Base-by-base conservation (phyloP, 169 alveolate genomes). In the Eimeria maxima region DNA sequence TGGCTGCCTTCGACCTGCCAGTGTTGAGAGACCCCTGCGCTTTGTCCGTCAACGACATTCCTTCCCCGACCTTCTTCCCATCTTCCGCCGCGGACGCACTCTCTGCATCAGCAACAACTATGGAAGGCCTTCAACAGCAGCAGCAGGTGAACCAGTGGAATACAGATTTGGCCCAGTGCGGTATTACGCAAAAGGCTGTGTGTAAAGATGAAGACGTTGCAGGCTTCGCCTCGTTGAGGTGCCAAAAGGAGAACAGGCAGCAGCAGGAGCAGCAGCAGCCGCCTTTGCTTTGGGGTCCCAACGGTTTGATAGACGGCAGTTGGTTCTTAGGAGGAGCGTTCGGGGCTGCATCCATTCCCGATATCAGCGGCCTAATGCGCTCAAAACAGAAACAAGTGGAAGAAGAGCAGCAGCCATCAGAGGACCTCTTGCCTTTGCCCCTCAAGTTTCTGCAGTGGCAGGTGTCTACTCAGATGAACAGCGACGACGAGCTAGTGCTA, bases 361-460 rank as follows among this genome's bases (percentile, higher is more conserved):
- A 81, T 53, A 53, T 81, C 16, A 45, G 90, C 73, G 90, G 90
- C 11, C 24, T 81, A 44, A 81, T 81, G 90, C 38, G 73, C 20
- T 45, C 73, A 20, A 81, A 81, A n/a, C 90, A 81, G 90, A 45
- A 53, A 7, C 73, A 81, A 53, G 38, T 47, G 73, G 90, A 81
- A n/a, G 90, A 81, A 44, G 45, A 33, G 67, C 71, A 81, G 69
- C 73, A 50, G 69, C 90, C 90, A 6, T 24, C 57, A 53, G 90
- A 81, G 13, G 90, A 81, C 47, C 73, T 81, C 53, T 47, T 81
- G 69, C 90, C 90, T 16, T 45, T 81, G 90, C 90, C 90, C 50
- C 73, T 81, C 73, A 81, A 81, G 69, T 81, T 81, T 24, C 71
- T 81, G 90, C 90, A 81, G 8, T 50, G 44, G 24, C 90, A 81